These are phyloP conservation scores for Barnettozyma botsteinii DNA, from an alignment of 805 yeast species.

Conservation along the genomic window DNA sequence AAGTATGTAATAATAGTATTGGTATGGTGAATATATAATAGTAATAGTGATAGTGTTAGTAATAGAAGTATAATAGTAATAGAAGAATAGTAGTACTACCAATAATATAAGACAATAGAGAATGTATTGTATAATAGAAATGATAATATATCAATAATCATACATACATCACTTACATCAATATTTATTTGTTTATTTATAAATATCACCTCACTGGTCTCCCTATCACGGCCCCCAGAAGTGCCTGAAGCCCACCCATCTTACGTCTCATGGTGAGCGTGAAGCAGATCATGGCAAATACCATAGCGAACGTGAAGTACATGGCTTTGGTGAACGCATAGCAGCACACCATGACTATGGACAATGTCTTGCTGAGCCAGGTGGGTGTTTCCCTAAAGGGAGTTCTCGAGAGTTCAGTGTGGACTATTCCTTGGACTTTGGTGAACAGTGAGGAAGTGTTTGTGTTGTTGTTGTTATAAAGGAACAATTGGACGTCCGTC, in stretches of 20 bases:
- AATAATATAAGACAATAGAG: too few species aligned
- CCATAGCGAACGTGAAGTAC: constrained; percentile 3
- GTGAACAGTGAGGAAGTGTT: background rate
- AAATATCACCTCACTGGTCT: background rate
- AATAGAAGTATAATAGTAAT: too few species aligned
- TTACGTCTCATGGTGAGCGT: constrained; percentile 2
- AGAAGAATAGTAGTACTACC: too few species aligned
- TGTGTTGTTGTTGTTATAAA: background rate
- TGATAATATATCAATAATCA: too few species aligned
- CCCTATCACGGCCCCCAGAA: background rate
- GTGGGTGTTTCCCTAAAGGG: background rate
- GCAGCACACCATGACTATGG: background rate
- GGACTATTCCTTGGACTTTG: background rate
- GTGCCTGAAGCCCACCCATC: background rate
- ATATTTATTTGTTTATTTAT: too few species aligned
- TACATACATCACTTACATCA: too few species aligned
- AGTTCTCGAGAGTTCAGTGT: background rate
- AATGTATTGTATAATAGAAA: too few species aligned
- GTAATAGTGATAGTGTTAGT: too few species aligned
- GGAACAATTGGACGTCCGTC: background rate
- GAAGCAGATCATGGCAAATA: background rate
- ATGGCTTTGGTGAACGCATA: background rate
- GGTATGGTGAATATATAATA: too few species aligned
- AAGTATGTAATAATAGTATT: too few species aligned
- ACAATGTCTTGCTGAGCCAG: background rate